Evolutionary conservation across 352 stramenopile species (phyloP).

Genomic region (Phytophthora megakarya): DNA sequence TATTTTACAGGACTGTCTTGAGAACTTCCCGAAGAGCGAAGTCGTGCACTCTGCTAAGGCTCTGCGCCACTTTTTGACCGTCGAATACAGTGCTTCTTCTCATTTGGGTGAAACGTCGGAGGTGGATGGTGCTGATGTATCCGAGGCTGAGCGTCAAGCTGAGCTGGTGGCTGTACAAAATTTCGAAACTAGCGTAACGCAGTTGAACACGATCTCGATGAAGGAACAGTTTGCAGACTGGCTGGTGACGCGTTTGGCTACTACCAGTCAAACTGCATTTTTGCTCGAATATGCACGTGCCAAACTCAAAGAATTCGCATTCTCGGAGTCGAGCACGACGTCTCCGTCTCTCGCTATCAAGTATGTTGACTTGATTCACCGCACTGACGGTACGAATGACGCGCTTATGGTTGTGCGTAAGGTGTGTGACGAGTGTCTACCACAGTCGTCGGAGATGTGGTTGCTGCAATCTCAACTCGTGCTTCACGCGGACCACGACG

Average conservation of each 20-base stretch:
- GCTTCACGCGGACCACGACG: constrained; percentile 49
- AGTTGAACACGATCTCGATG: constrained; percentile 53
- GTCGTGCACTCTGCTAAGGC: constrained; percentile 59
- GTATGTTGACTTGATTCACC: constrained; percentile 78
- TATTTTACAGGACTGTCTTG: constrained; percentile 64
- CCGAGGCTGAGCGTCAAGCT: constrained; percentile 44
- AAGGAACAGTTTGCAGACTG: constrained; percentile 71
- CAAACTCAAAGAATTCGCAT: constrained; percentile 61
- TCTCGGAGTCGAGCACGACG: constrained; percentile 20
- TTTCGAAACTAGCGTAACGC: constrained; percentile 62
- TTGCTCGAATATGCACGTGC: constrained; percentile 59
- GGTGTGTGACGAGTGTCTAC: constrained; percentile 43
- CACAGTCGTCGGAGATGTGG: constrained; percentile 55
- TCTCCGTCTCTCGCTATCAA: constrained; percentile 47
- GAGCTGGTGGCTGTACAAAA: constrained; percentile 55
- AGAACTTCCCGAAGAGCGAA: constrained; percentile 63
- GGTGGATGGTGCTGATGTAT: constrained; percentile 24
- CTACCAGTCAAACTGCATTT: constrained; percentile 42
- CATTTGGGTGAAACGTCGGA: constrained; percentile 21
- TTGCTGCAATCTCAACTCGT: constrained; percentile 76
- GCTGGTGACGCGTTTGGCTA: constrained; percentile 61
- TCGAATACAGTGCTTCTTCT: constrained; percentile 11
- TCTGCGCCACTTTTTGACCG: constrained; percentile 50
- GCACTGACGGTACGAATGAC: constrained; percentile 54
- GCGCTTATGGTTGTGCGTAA: constrained; percentile 52